Percentiles rank a stretch among this genome's conserved stretches.
phyloP scores from a whole-genome alignment of 78 protist species.

The Cavenderia fasciculata region DNA sequence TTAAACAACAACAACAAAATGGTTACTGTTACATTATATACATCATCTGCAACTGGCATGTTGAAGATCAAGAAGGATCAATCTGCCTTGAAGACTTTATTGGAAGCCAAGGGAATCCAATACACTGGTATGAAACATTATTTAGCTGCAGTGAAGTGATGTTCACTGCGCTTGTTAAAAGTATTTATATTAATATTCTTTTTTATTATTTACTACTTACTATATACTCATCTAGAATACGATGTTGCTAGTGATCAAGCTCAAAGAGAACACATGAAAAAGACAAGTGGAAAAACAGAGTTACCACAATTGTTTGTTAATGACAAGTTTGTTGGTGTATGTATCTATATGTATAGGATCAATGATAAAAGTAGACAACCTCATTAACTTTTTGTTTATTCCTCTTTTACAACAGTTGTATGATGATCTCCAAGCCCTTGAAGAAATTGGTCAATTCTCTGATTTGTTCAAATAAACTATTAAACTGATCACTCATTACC shows the following conservation, averaged over 20 bases:
- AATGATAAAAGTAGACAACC: background rate
- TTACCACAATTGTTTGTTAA: conserved; percentile 62
- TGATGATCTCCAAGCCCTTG: conserved; percentile 28
- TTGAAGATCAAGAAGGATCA: conserved; percentile 67
- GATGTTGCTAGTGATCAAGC: conserved; percentile 69
- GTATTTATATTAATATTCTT: background rate
- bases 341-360: background rate
- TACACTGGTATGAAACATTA: conserved; percentile 35
- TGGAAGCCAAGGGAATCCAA: conserved; percentile 57
- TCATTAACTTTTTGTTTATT: background rate
- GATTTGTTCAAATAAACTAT: conserved; percentile 57
- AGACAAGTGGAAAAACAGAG: conserved; percentile 28
- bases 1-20: too few relatives aligned
- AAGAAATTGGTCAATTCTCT: conserved; percentile 29
- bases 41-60: conserved; percentile 52
- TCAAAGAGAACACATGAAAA: conserved; percentile 54
- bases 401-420: background rate
- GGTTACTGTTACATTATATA: conserved; percentile 15
- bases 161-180: too few relatives aligned
- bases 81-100: conserved; percentile 41
- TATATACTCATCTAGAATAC: conserved; percentile 17
- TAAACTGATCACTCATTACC: too few relatives aligned
- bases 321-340: conserved; percentile 60
- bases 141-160: background rate
- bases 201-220: background rate